A percentile compares a stretch with the other conserved stretches of the same genome.
phyloP scores from a whole-genome alignment of 2,329 filamentous ascomycete species.

The Aspergillus sp. region DNA sequence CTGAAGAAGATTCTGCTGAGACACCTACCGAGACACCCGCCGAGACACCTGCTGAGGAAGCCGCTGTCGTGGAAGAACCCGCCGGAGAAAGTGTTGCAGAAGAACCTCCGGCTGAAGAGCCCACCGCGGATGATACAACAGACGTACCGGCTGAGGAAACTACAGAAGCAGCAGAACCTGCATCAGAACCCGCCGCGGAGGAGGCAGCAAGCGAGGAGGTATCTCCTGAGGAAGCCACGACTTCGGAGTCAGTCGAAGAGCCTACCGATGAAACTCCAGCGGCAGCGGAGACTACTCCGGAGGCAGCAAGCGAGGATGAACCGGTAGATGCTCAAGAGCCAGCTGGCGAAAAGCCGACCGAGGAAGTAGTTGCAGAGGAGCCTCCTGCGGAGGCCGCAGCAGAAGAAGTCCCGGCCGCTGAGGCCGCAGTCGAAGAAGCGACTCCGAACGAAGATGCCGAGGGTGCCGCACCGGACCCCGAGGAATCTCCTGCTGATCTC shows the following conservation, averaged over 20 bases:
- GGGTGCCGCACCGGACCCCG: constrained; percentile 1
- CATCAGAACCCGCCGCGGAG: constrained; percentile 14
- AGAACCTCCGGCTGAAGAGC: constrained; percentile 2
- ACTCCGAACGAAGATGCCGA: constrained; percentile 9
- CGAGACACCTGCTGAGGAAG: constrained; percentile 12
- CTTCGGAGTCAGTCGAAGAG: constrained; percentile 4
- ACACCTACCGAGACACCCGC: neutral
- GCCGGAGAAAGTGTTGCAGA: neutral
- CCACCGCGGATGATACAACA: constrained; percentile 15
- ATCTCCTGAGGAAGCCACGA: neutral
- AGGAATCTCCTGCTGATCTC: constrained; percentile 7
- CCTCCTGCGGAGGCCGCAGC: neutral
- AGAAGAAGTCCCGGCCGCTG: constrained; percentile 16
- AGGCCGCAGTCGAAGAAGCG: constrained; percentile 2
- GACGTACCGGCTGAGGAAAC: constrained; percentile 15
- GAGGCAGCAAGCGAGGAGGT: constrained; percentile 19
- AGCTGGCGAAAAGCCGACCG: constrained; percentile 17
- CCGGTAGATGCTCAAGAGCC: neutral
- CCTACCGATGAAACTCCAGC: neutral
- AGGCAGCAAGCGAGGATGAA: neutral
- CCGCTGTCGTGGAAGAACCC: constrained; percentile 16
- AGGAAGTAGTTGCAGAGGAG: constrained; percentile 2
- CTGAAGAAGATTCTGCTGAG: neutral
- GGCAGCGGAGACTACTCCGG: neutral
- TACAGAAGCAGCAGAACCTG: neutral